Conservation (phyloP, 129 eudicot species). For the Pittosporum tobira region DNA sequence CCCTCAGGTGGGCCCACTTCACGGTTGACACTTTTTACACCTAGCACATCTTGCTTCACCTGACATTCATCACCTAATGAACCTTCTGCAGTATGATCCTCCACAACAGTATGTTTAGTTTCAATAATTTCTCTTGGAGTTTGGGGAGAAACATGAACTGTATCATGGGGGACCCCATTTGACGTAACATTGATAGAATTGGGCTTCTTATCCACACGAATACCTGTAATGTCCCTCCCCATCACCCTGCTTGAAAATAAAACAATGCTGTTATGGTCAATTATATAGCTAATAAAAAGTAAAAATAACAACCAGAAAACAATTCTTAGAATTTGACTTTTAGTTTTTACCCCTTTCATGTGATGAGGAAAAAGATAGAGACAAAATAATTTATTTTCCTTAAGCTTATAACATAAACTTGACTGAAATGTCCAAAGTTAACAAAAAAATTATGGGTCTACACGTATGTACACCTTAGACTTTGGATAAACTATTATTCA, state of each 20-base stretch:
- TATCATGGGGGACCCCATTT: conserved; percentile 36
- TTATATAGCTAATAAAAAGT: no score
- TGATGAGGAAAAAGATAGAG: neutral
- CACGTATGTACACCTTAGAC: no score
- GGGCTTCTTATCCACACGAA: conserved; percentile 52
- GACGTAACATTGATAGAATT: conserved; percentile 30
- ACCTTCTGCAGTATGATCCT: conserved; percentile 29
- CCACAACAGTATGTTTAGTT: conserved; percentile 24
- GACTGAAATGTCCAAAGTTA: neutral
- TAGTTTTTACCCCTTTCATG: neutral
- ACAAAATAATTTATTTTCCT: neutral
- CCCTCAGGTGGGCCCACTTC: conserved; percentile 31
- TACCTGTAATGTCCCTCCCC: conserved; percentile 71
- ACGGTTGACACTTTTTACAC: conserved; percentile 31
- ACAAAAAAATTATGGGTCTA: neutral
- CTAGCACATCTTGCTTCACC: conserved; percentile 47
- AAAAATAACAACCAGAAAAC: no score
- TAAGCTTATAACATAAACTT: neutral
- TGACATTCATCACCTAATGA: conserved; percentile 27
- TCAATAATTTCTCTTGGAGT: conserved; percentile 28
- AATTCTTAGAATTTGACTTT: no score
- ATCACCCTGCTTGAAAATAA: conserved; percentile 41
- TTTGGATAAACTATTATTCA: no score
- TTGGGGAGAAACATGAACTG: conserved; percentile 34
- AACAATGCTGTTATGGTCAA: no score